Base-by-base conservation (phyloP, 139 green algal genomes). In the Volvox africanus region DNA sequence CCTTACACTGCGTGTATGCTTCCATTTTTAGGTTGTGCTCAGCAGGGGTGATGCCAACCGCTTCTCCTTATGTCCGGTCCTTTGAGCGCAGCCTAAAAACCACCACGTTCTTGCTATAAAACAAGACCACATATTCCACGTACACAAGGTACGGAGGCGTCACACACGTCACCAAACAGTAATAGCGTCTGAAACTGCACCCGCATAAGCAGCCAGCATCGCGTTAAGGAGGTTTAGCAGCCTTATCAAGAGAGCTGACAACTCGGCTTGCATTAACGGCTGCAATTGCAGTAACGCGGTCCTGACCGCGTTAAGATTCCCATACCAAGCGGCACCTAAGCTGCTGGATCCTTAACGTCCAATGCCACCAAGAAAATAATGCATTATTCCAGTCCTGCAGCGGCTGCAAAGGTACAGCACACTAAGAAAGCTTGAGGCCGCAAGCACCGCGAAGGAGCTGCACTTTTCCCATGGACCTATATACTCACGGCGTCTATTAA, bases 331-430 rank as follows among this genome's bases (percentile, higher is more conserved):
- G 75, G 30, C 75, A 81, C 32, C 32, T 26, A 61, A 28, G 32
- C 32, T 81, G 75, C 75, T 26, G 75, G 61, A 81, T 81, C 75
- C 75, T 35, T 79, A 79, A 81, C 30, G 75, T 61, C 75, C 32
- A 55, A 55, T 30, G 75, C 50, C 30, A 81, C n/a, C 75, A 32
- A 20, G 71, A 3, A 79, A 79, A 30, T 2, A 1, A 36, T 24
- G 1, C 30, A 55, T 81, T 81, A 81, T 81, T 81, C 30, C 18
- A 79, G 71, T 35, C 71, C 71, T 35, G 71, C 71, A 79, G 71
- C 30, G 18, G 32, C 71, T 30, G 36, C 78, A 84, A 32, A 62
- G 78, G 32, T 81, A 9, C 19, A 55, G 75, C 75, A 55, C 26
- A 79, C 67, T 26, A 75, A 75, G 67, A 21, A 79, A 73, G 65